Percentiles rank a stretch among this genome's conserved stretches.
Conservation (phyloP, 2,329 filamentous ascomycete genomes). For the Drechslerella coelobrocha region DNA sequence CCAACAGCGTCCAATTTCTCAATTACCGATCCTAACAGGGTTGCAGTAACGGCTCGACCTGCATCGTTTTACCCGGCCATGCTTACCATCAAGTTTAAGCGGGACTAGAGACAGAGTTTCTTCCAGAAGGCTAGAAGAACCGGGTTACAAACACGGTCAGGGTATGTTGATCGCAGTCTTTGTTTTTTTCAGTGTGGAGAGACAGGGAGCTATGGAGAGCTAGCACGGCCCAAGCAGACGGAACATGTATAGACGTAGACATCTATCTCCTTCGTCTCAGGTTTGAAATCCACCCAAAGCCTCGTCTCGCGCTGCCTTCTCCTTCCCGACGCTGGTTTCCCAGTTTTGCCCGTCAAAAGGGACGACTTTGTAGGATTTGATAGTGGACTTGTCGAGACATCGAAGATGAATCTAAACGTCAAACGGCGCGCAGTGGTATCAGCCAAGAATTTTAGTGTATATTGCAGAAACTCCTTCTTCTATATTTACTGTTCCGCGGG, state of each 20-base stretch:
- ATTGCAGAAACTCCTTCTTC: slow-evolving; percentile 15
- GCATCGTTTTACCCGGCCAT: not conserved
- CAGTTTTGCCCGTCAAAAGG: slow-evolving; percentile 44
- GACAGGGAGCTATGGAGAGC: too few species aligned
- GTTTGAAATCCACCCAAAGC: slow-evolving; percentile 32
- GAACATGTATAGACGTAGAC: not conserved
- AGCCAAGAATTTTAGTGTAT: slow-evolving; percentile 39
- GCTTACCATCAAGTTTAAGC: slow-evolving; percentile 16
- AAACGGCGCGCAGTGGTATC: slow-evolving; percentile 19
- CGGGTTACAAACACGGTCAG: slow-evolving; percentile 4
- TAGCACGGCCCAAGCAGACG: too few species aligned
- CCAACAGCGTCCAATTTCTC: not conserved
- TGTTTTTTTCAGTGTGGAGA: not conserved
- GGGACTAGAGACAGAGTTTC: not conserved
- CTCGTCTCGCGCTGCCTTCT: slow-evolving; percentile 48
- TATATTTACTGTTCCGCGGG: not conserved
- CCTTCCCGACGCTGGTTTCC: slow-evolving; percentile 27
- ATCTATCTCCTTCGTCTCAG: slow-evolving; percentile 29
- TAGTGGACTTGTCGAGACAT: slow-evolving; percentile 43
- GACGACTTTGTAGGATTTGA: slow-evolving; percentile 41
- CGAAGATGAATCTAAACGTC: slow-evolving; percentile 43
- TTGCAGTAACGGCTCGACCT: not conserved
- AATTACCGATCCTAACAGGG: not conserved
- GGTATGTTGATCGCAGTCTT: not conserved
- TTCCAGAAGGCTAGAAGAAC: slow-evolving; percentile 1